Conservation (phyloP, 768 basidiomycete genomes). For the Trametes cingulata region DNA sequence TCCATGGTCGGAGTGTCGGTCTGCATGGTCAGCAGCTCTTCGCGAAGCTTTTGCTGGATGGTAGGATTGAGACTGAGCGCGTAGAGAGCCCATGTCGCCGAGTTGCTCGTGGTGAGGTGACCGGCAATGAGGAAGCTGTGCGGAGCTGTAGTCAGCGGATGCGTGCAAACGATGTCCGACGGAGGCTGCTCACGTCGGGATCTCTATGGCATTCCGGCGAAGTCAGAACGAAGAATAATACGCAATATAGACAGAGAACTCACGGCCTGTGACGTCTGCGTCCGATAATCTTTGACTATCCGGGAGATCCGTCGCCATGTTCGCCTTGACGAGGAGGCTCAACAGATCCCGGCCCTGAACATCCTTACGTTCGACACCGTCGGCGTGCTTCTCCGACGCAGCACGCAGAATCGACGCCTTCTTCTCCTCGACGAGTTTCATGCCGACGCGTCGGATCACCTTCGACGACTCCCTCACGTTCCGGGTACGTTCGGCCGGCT, state of each 20-base stretch:
- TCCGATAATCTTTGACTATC: slow-evolving; percentile 46
- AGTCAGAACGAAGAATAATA: too few relatives aligned
- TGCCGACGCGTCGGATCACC: slow-evolving; percentile 30
- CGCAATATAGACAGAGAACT: slow-evolving; percentile 24
- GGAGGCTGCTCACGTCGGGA: slow-evolving; percentile 30
- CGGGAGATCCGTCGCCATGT: too few relatives aligned
- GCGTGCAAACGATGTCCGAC: too few relatives aligned
- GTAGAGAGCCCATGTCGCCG: slow-evolving; percentile 39
- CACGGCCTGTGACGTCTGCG: slow-evolving; percentile 59
- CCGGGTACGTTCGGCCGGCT: slow-evolving; percentile 11
- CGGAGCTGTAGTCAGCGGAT: background rate
- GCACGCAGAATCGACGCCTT: slow-evolving; percentile 29
- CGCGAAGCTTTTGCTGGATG: slow-evolving; percentile 40
- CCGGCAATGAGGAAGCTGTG: slow-evolving; percentile 39
- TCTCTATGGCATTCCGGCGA: too few relatives aligned
- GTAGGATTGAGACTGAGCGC: slow-evolving; percentile 39
- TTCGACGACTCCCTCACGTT: slow-evolving; percentile 3
- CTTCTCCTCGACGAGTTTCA: slow-evolving; percentile 31
- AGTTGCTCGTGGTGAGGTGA: slow-evolving; percentile 43
- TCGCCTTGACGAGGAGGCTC: too few relatives aligned
- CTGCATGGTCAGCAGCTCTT: slow-evolving; percentile 42
- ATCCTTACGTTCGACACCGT: slow-evolving; percentile 28
- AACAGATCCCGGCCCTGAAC: too few relatives aligned
- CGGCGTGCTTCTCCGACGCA: slow-evolving; percentile 27
- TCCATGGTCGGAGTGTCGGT: slow-evolving; percentile 63